Evolutionary conservation across 1,139 yeast genomes (phyloP).

Genomic region (Blastobotrys petasosporus): DNA sequence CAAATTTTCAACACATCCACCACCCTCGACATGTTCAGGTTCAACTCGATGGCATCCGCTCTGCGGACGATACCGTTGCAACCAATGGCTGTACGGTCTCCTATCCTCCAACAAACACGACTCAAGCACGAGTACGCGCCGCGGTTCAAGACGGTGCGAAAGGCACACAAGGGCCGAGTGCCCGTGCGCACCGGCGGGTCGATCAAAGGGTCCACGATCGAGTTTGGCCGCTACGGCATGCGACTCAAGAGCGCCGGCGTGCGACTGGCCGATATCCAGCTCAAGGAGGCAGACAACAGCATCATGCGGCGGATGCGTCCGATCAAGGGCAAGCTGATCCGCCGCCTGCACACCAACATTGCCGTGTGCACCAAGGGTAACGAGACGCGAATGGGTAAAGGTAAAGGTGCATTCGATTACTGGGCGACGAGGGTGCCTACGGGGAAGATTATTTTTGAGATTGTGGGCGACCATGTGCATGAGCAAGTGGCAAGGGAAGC

Average conservation of each 20-base stretch:
- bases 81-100: neutral
- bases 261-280: constrained; percentile 81
- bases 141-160: constrained; percentile 56
- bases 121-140: constrained; percentile 76
- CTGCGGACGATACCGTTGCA: neutral
- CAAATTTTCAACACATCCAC: too few relatives aligned
- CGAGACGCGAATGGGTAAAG: constrained; percentile 99
- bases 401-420: constrained; percentile 95
- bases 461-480: constrained; percentile 70
- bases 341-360: constrained; percentile 75
- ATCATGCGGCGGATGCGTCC: constrained; percentile 77
- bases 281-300: constrained; percentile 85
- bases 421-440: constrained; percentile 97
- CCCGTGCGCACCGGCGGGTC: constrained; percentile 95
- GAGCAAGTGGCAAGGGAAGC: constrained; percentile 90
- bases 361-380: constrained; percentile 97
- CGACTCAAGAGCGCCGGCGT: constrained; percentile 83
- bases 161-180: constrained; percentile 92
- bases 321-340: constrained; percentile 59
- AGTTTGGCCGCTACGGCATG: constrained; percentile 80
- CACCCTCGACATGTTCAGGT: too few relatives aligned
- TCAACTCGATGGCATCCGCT: too few relatives aligned
- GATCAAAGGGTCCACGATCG: constrained; percentile 73
- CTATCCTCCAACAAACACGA: constrained; percentile 34
- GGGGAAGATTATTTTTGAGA: constrained; percentile 87